phyloP scores from a whole-genome alignment of 2,329 filamentous ascomycete species.

The Thielaviopsis punctulata region DNA sequence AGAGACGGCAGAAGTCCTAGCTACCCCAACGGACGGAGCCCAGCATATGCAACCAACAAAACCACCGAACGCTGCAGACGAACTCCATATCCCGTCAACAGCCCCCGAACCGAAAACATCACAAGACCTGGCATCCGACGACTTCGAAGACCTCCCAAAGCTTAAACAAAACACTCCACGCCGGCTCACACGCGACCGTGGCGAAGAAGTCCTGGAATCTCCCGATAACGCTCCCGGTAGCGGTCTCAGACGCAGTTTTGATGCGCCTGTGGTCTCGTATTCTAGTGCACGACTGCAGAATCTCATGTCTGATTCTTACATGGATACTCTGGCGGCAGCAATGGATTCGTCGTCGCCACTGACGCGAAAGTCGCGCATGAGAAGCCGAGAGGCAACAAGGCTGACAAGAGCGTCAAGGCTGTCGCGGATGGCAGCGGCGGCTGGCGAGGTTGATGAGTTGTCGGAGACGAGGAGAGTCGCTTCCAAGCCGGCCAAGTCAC shows the following conservation, averaged over 20 bases:
- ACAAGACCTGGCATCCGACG: background rate
- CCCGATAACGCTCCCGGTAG: slow-evolving; percentile 38
- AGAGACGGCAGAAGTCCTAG: background rate
- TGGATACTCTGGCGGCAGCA: slow-evolving; percentile 16
- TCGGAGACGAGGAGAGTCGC: slow-evolving; percentile 16
- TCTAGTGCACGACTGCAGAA: slow-evolving; percentile 28
- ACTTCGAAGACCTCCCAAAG: slow-evolving; percentile 4
- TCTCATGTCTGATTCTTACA: slow-evolving; percentile 19
- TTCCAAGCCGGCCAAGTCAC: background rate
- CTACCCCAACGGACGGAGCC: too few relatives aligned
- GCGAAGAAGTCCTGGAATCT: slow-evolving; percentile 34
- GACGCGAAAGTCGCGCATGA: slow-evolving; percentile 21
- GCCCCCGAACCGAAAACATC: background rate
- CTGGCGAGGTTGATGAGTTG: slow-evolving; percentile 18
- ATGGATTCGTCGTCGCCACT: slow-evolving; percentile 23
- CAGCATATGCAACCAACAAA: too few relatives aligned
- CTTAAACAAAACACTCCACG: background rate
- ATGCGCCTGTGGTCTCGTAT: slow-evolving; percentile 21
- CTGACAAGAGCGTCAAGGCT: background rate
- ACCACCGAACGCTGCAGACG: background rate
- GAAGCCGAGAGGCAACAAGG: slow-evolving; percentile 2
- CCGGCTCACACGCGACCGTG: slow-evolving; percentile 7
- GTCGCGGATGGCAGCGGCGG: background rate
- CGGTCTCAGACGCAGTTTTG: slow-evolving; percentile 27
- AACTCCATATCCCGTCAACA: background rate